Conservation (phyloP, 23 red algal genomes). For the Pyropia yezoensis region DNA sequence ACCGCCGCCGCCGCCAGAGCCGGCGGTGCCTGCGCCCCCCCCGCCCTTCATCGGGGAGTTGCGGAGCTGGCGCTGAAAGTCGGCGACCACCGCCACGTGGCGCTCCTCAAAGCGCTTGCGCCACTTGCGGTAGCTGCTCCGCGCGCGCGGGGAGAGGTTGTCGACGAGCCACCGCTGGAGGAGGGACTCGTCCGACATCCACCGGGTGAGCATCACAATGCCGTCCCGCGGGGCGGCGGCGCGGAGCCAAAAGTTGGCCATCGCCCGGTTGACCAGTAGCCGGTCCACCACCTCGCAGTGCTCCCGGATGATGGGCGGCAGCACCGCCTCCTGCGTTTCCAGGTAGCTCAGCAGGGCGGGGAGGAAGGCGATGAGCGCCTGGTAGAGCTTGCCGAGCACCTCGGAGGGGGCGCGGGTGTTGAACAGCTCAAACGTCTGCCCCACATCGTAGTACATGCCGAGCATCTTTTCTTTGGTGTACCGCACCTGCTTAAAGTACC, state of each 20-base stretch:
- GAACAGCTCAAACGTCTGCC: slow-evolving; percentile 32
- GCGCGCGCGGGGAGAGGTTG: slow-evolving; percentile 49
- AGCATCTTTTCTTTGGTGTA: slow-evolving; percentile 39
- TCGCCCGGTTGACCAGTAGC: slow-evolving; percentile 41
- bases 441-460: slow-evolving; percentile 26
- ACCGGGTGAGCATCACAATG: slow-evolving; percentile 51
- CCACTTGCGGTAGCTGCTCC: slow-evolving; percentile 39
- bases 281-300: slow-evolving; percentile 35
- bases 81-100: slow-evolving; percentile 27
- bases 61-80: slow-evolving; percentile 44
- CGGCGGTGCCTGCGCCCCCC: no score
- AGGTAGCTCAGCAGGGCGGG: slow-evolving; percentile 50
- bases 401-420: slow-evolving; percentile 26
- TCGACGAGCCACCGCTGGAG: slow-evolving; percentile 59
- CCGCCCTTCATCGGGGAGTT: slow-evolving; percentile 13
- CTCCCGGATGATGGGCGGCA: slow-evolving; percentile 29
- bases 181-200: slow-evolving; percentile 49
- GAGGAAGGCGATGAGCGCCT: slow-evolving; percentile 20
- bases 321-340: slow-evolving; percentile 38
- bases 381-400: slow-evolving; percentile 39
- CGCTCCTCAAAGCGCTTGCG: slow-evolving; percentile 28
- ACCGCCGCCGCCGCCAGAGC: no score
- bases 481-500: slow-evolving; percentile 33
- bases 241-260: slow-evolving; percentile 42
- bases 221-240: slow-evolving; percentile 38